Conservation (phyloP, 805 yeast genomes). For the Lachancea thermotolerans region DNA sequence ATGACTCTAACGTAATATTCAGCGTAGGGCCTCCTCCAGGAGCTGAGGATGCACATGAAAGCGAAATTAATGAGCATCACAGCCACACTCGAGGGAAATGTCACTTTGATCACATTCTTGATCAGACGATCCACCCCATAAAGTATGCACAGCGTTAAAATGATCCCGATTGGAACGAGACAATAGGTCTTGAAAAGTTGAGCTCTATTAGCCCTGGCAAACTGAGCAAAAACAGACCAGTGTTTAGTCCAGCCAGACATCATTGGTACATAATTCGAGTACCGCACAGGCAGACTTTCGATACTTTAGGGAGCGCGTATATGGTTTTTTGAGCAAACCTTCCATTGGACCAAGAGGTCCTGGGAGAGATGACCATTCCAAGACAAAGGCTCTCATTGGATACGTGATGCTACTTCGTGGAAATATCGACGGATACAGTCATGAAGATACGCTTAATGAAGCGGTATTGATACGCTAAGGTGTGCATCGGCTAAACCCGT, state of each 20-base stretch:
- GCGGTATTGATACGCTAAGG: too few species aligned
- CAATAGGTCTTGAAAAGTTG: constrained; percentile 15
- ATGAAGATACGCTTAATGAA: too few species aligned
- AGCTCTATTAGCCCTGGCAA: constrained; percentile 7
- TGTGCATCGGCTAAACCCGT: too few species aligned
- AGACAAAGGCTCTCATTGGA: too few species aligned
- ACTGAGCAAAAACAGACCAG: constrained; percentile 12
- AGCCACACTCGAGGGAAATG: constrained; percentile 21
- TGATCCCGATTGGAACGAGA: constrained; percentile 16
- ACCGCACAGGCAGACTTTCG: too few species aligned
- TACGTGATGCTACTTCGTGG: too few species aligned
- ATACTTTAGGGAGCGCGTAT: too few species aligned
- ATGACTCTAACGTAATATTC: constrained; percentile 23
- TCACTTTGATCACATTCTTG: constrained; percentile 14
- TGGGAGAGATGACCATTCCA: too few species aligned
- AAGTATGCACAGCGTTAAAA: constrained; percentile 14
- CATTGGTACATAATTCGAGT: neutral
- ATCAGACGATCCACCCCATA: constrained; percentile 19
- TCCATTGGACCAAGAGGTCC: too few species aligned
- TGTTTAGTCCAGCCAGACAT: constrained; percentile 3
- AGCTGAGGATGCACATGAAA: constrained; percentile 15
- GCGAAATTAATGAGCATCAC: constrained; percentile 20
- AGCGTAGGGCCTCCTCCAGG: constrained; percentile 12
- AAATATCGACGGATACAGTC: too few species aligned
- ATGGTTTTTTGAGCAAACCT: too few species aligned